Conservation (phyloP, 2,329 filamentous ascomycete genomes). For the Colletotrichum eremochloae region DNA sequence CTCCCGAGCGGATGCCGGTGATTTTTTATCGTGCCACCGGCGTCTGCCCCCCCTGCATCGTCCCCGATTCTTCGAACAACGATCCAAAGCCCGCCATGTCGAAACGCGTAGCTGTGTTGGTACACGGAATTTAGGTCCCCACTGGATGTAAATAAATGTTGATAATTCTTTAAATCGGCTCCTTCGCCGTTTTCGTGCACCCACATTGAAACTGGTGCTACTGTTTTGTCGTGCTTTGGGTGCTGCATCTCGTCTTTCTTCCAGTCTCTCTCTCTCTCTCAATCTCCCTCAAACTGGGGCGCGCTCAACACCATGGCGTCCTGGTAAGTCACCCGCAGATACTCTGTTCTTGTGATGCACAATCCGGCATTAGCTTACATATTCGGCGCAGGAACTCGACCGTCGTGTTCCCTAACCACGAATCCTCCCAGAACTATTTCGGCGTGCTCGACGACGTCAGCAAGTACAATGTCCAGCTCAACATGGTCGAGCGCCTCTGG, state of each 20-base stretch:
- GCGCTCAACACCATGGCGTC: slow-evolving; percentile 25
- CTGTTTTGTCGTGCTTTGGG: background rate
- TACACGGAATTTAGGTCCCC: background rate
- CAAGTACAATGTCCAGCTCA: slow-evolving; percentile 87
- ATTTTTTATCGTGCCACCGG: slow-evolving; percentile 37
- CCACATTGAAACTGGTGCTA: background rate
- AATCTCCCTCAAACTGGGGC: background rate
- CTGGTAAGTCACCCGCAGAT: slow-evolving; percentile 16
- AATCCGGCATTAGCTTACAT: slow-evolving; percentile 22
- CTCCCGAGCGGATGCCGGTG: slow-evolving; percentile 35
- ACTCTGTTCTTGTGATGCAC: background rate
- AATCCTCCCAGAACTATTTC: slow-evolving; percentile 65
- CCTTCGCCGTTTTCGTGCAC: background rate
- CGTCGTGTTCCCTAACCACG: slow-evolving; percentile 56
- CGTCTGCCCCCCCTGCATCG: slow-evolving; percentile 32
- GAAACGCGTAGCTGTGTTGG: background rate
- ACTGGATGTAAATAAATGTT: slow-evolving; percentile 1
- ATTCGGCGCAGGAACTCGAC: slow-evolving; percentile 63
- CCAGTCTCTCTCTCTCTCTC: background rate
- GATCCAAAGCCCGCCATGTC: slow-evolving; percentile 31
- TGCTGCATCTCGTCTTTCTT: background rate
- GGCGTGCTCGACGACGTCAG: slow-evolving; percentile 73
- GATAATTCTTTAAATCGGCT: slow-evolving; percentile 3
- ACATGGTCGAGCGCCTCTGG: slow-evolving; percentile 89
- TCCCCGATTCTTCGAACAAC: slow-evolving; percentile 6